Evolutionary conservation across 1,284 basidiomycete genomes (phyloP), one percentile per base, ranked within the genome.

Genomic region (Leccinum angustisporum): DNA sequence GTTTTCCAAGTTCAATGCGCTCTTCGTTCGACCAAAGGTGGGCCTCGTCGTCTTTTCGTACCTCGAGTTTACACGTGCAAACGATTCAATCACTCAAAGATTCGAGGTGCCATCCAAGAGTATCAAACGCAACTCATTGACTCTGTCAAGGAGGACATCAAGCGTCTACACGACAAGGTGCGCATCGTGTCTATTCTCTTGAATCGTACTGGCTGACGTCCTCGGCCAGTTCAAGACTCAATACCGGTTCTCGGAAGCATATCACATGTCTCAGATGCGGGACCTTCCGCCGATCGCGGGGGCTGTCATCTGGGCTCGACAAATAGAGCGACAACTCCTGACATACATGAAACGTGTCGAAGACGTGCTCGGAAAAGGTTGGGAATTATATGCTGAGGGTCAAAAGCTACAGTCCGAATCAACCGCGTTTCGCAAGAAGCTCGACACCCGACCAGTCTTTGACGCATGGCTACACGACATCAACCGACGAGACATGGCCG

Each of bases 401-500:
- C 40, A 43, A 18, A 43, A 43, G 40, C n/a, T 43, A 10, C 40
- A 43, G 98, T 80, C 98, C 99, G 95, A 97, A 96, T 48, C 18
- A 13, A 21, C 43, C 10, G 18, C 43, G 13, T 99, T 99, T 85
- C 87, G 94, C 54, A 93, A 92, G 77, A 99, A 98, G 78, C 89
- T 98, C 57, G 95, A 40, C 16, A 40, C 38, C 4, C 38, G 38
- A 40, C 38, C 38, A 2, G 38, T 40, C 21, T 98, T 91, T 74
- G 95, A 98, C 4, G 96, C 95, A 0, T 99, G 97, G 97, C 80
- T 97, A 61, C 88, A 90, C 68, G 97, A 99, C 66, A 97, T 98
- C 81, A 93, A 92, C 67, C 84, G 94, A 31, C 86, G 95, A 46
- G 43, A 40, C 16, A 40, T 40, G 38, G 38, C 16, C 16, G 38